Base-by-base conservation (phyloP, 805 yeast species). In the Cyberlindnera misumaiensis region DNA sequence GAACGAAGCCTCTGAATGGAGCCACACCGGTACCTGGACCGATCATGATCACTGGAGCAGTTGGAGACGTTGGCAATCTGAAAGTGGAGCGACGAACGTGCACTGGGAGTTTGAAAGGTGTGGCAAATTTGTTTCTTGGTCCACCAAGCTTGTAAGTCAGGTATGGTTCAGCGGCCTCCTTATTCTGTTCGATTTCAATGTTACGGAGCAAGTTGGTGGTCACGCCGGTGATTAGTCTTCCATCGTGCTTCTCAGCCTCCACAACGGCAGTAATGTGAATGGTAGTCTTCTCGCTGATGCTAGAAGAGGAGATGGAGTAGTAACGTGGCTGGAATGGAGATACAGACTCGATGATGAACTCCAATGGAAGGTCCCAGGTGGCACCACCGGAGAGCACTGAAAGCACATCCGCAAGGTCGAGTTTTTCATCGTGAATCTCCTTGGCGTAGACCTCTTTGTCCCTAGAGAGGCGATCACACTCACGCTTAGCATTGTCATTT, bases 11-110 rank as follows among this genome's bases (percentile, higher is more conserved):
- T 67, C 98, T 80, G 70, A 93, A 86, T 45, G 98, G 98, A 9
- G 98, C 97, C 36, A 90, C 90, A 61, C 98, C 98, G 3, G 98
- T 93, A 48, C 98, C 98, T 33, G 98, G 97, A 22, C 98, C 98
- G 55, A 90, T 73, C 83, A 89, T 76, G 52, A 90, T 87, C 16
- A 90, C 72, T 13, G 97, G 97, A 25, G 80, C 77, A 3, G 74
- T 62, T 25, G 94, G 82, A 56, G 86, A 85, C 7, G 88, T 71
- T 15, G 98, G 98, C 47, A 93, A 71, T 68, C 88, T 89, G 71
- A 90, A 93, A 41, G 90, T 83, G 6, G 97, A 89, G 63, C 93
- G 87, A 64, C 97, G 85, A 34, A 93, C 83, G 59, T 89, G 96
- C 30, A 93, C 81, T 4, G 97, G 97, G 38, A 88, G 68, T 54